phyloP scores from a whole-genome alignment of 257 asterid species.

The Solanum ossicruentum region DNA sequence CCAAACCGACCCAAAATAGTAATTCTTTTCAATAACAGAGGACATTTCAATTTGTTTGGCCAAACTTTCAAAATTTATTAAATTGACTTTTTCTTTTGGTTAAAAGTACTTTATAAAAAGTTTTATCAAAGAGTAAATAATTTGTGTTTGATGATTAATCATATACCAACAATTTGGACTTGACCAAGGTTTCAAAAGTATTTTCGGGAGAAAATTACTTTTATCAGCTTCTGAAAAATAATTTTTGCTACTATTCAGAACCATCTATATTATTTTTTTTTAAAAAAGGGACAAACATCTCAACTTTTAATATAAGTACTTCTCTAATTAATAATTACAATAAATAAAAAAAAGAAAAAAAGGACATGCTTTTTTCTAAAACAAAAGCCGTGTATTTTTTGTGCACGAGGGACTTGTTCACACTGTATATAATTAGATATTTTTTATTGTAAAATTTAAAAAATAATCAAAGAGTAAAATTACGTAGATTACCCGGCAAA shows the following conservation, averaged over 20 bases:
- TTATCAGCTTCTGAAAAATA: not conserved
- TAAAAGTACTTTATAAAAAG: not conserved
- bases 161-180: not conserved
- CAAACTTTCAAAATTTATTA: not conserved
- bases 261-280: not conserved
- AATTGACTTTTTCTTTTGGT: not conserved
- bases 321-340: not conserved
- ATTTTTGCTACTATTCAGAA: too few relatives aligned
- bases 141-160: not conserved
- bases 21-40: not conserved
- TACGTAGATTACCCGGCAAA: conserved; percentile 19
- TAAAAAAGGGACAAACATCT: not conserved
- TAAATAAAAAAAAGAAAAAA: not conserved
- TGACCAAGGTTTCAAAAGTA: not conserved
- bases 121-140: not conserved
- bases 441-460: not conserved
- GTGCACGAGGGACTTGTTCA: not conserved
- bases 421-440: not conserved
- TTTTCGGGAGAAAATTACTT: too few relatives aligned
- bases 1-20: not conserved
- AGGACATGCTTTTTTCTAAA: not conserved
- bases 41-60: too few relatives aligned
- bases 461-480: not conserved
- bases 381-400: not conserved
- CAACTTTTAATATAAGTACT: not conserved